Evolutionary conservation across 179 eudicot genomes (phyloP).

Genomic region (Nepenthes alata): DNA sequence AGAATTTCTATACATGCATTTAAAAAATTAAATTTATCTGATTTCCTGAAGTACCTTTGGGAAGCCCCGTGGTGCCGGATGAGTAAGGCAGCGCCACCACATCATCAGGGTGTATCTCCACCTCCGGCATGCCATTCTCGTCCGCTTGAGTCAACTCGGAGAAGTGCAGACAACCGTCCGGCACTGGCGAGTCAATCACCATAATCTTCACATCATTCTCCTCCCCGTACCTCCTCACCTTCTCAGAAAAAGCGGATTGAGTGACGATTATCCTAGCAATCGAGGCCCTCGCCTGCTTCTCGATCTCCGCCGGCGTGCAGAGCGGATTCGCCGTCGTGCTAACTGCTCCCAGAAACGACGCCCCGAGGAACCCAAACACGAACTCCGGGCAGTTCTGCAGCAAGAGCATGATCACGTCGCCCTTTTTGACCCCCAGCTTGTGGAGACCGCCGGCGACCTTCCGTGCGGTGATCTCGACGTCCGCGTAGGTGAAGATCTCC

Average conservation of each 20-base stretch:
- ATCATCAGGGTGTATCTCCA: slow-evolving; percentile 43
- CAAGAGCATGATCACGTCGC: slow-evolving; percentile 60
- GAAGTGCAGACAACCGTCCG: slow-evolving; percentile 36
- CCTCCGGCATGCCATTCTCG: slow-evolving; percentile 29
- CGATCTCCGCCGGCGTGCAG: slow-evolving; percentile 52
- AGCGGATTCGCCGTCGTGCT: slow-evolving; percentile 73
- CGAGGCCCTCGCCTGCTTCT: slow-evolving; percentile 67
- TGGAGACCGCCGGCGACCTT: slow-evolving; percentile 38
- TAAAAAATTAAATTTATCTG: too few relatives aligned
- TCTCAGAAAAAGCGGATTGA: slow-evolving; percentile 39
- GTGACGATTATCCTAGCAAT: slow-evolving; percentile 48
- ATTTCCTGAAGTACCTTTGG: slow-evolving; percentile 30
- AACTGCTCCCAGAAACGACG: slow-evolving; percentile 54
- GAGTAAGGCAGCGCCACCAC: slow-evolving; percentile 91
- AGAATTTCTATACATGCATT: too few relatives aligned
- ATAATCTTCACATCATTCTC: slow-evolving; percentile 28
- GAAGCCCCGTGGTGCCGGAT: slow-evolving; percentile 88
- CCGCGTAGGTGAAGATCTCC: slow-evolving; percentile 38
- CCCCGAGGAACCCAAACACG: slow-evolving; percentile 64
- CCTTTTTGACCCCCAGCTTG: slow-evolving; percentile 29
- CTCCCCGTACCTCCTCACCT: slow-evolving; percentile 33
- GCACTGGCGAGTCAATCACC: slow-evolving; percentile 30
- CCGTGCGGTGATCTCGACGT: slow-evolving; percentile 43
- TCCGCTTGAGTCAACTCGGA: slow-evolving; percentile 32
- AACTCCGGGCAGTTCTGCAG: slow-evolving; percentile 82